Percentiles rank a stretch among this genome's conserved stretches.
These are phyloP conservation scores for Pythium folliculosum DNA, from an alignment of 352 stramenopile species.

Conservation along the genomic window DNA sequence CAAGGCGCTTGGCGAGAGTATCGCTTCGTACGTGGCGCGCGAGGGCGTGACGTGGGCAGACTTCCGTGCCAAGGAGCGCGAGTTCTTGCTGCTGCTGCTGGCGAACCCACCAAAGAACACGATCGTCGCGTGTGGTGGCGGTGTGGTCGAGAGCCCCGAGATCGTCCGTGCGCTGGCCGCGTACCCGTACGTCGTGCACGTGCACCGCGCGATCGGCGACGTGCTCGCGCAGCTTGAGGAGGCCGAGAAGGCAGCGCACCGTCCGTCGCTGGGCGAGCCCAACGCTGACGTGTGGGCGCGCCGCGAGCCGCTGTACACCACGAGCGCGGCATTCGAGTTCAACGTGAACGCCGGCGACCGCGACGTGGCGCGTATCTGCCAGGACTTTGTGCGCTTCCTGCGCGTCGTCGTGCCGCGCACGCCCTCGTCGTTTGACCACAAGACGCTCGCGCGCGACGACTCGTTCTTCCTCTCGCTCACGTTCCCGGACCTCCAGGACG, in stretches of 20 bases:
- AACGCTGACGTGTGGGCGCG: slow-evolving; percentile 63
- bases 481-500: slow-evolving; percentile 59
- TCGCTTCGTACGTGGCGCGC: slow-evolving; percentile 64
- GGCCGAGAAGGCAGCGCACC: slow-evolving; percentile 39
- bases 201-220: slow-evolving; percentile 71
- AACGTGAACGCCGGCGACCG: slow-evolving; percentile 54
- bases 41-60: slow-evolving; percentile 70
- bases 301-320: slow-evolving; percentile 56
- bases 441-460: slow-evolving; percentile 44
- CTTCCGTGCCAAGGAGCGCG: slow-evolving; percentile 71
- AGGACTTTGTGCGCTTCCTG: slow-evolving; percentile 76
- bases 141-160: slow-evolving; percentile 74
- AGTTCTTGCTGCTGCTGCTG: slow-evolving; percentile 61
- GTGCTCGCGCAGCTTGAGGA: slow-evolving; percentile 63
- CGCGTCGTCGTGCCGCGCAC: slow-evolving; percentile 53
- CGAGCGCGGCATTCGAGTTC: slow-evolving; percentile 62
- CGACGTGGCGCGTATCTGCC: slow-evolving; percentile 59
- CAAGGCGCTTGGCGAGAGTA: slow-evolving; percentile 63
- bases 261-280: slow-evolving; percentile 60
- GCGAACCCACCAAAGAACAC: slow-evolving; percentile 56
- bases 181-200: slow-evolving; percentile 72
- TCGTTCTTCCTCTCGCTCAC: slow-evolving; percentile 85
- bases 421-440: slow-evolving; percentile 52
- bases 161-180: slow-evolving; percentile 60
- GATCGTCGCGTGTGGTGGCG: slow-evolving; percentile 84